phyloP scores from a whole-genome alignment of 371 early-diverging fungal genomes.

The Enterocytospora artemiae region DNA sequence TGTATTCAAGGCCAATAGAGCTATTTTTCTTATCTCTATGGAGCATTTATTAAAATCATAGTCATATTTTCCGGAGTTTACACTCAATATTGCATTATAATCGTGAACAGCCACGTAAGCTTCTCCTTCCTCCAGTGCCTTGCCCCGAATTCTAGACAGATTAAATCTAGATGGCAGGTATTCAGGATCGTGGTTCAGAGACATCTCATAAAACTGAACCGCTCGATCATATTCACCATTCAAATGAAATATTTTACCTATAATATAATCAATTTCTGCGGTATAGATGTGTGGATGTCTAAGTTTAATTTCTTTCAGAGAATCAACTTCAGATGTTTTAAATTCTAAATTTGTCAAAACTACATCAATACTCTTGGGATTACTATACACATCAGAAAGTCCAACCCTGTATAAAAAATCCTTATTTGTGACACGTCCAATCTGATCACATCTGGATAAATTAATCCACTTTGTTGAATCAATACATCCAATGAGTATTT shows the following conservation, averaged over 20 bases:
- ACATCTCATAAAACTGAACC: slow-evolving; percentile 23
- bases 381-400: background rate
- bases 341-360: slow-evolving; percentile 6
- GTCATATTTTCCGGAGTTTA: background rate
- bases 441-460: background rate
- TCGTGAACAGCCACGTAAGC: slow-evolving; percentile 5
- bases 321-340: background rate
- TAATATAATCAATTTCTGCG: slow-evolving; percentile 32
- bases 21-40: background rate
- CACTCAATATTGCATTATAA: slow-evolving; percentile 17
- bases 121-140: background rate
- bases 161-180: slow-evolving; percentile 32
- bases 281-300: background rate
- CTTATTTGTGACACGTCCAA: background rate
- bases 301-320: slow-evolving; percentile 8
- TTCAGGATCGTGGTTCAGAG: slow-evolving; percentile 8
- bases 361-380: slow-evolving; percentile 31
- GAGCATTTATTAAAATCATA: slow-evolving; percentile 9
- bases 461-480: slow-evolving; percentile 17
- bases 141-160: slow-evolving; percentile 20
- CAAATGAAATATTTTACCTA: slow-evolving; percentile 38
- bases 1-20: background rate
- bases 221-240: slow-evolving; percentile 20
- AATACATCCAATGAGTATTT: slow-evolving; percentile 8
- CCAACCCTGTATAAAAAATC: slow-evolving; percentile 28